Evolutionary conservation across 2,329 filamentous ascomycete genomes (phyloP).

Genomic region (Talaromyces sp.): DNA sequence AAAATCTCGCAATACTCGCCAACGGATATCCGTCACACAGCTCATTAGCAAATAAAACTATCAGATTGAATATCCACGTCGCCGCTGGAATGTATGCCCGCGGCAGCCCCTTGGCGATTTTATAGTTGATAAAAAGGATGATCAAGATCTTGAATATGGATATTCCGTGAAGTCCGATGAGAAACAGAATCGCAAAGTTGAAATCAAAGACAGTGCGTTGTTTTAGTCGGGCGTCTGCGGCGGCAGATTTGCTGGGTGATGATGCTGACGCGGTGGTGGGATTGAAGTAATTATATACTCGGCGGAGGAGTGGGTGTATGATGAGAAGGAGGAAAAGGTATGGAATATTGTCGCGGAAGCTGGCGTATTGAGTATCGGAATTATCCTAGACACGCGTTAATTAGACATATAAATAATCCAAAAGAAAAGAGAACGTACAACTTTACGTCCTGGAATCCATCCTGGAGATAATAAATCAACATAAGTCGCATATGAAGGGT

Average conservation of each 20-base stretch:
- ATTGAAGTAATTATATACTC: conserved; percentile 58
- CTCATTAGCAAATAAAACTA: conserved; percentile 84
- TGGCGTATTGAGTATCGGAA: conserved; percentile 80
- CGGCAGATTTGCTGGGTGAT: conserved; percentile 18
- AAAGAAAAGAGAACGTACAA: conserved; percentile 52
- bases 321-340: conserved; percentile 69
- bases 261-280: conserved; percentile 18
- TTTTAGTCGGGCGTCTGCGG: conserved; percentile 55
- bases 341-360: conserved; percentile 80
- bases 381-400: conserved; percentile 58
- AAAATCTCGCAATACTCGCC: conserved; percentile 53
- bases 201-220: conserved; percentile 78
- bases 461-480: conserved; percentile 66
- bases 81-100: conserved; percentile 63
- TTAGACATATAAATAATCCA: not conserved
- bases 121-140: conserved; percentile 79
- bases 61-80: conserved; percentile 89
- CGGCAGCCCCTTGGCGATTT: conserved; percentile 67
- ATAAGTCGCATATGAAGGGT: conserved; percentile 75
- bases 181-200: conserved; percentile 71
- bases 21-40: conserved; percentile 72
- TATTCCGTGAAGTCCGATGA: conserved; percentile 75
- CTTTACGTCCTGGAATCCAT: conserved; percentile 88
- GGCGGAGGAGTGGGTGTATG: conserved; percentile 73
- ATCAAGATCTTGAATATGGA: conserved; percentile 75